A percentile compares a stretch with the other conserved stretches of the same genome.
These are phyloP conservation scores for Aegilops speltoides DNA, from an alignment of 176 grass and related monocot genomes.

Conservation along the genomic window DNA sequence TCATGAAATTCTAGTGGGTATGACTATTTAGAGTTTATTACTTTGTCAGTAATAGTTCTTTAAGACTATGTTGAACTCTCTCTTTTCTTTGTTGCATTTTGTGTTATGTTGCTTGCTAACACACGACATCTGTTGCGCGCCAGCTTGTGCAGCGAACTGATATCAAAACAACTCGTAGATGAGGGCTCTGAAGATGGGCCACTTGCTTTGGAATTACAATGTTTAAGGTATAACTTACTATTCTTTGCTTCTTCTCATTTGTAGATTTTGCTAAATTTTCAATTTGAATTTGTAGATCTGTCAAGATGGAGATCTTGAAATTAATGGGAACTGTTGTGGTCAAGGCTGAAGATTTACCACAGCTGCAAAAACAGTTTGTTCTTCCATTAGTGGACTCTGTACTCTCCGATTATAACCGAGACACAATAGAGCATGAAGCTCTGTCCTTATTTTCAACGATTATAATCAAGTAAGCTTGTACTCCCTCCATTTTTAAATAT, in stretches of 20 bases:
- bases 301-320: constrained; percentile 89
- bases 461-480: constrained; percentile 46
- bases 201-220: no score
- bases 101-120: background rate
- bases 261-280: constrained; percentile 52
- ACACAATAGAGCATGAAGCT: constrained; percentile 96
- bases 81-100: background rate
- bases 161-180: constrained; percentile 88
- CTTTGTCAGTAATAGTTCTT: background rate
- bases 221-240: no score
- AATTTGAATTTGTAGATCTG: constrained; percentile 54
- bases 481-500: no score
- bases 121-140: background rate
- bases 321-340: constrained; percentile 92
- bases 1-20: background rate
- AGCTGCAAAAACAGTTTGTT: constrained; percentile 87
- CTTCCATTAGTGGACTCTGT: constrained; percentile 96
- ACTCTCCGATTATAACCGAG: constrained; percentile 77
- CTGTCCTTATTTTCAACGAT: constrained; percentile 83
- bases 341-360: constrained; percentile 90
- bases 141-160: constrained; percentile 97
- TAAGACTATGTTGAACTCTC: background rate
- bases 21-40: background rate
- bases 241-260: constrained; percentile 83
- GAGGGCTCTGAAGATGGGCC: constrained; percentile 25